Evolutionary conservation across 192 early-diverging fungal species (phyloP), one percentile per base, ranked within the genome.

Genomic region (Coemansia sp.): DNA sequence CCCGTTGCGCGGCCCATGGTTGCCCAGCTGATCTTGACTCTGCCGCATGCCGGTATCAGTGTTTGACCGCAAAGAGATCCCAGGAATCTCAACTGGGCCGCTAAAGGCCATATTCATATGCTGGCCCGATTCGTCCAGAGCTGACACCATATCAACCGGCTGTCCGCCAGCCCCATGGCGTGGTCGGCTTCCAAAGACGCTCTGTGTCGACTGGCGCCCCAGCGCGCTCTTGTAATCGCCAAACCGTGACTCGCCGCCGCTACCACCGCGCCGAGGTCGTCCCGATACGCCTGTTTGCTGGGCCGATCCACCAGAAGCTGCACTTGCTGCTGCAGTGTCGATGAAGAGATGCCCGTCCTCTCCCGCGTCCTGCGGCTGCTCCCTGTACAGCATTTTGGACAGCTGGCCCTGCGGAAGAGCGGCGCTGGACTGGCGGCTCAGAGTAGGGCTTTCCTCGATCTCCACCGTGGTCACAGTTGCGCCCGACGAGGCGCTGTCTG

Each of bases 201-300:
- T 47, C 41, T 49, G 38, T 10, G 37, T 44, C n/a, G 56, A 35
- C 7, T 43, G 51, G 17, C 56, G 55, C 23, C 39, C 44, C 41
- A 59, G 21, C 9, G 64, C 47, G 11, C 56, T 51, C 47, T 61
- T 64, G 42, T 51, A 57, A 27, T 73, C 61, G 22, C 57, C 45
- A 13, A 60, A 22, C 13, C 61, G 60, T n/a, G 53, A 53, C 36
- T 72, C 68, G 2, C 53, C 50, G 11, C 56, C 54, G 30, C 67
- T 73, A 26, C 57, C 45, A 3, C 69, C 56, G 5, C 62, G 52
- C 36, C 54, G 60, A 6, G 43, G 25, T 13, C 57, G 56, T 6
- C 68, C 61, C 7, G 12, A 6, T 4, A 22, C 33, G 23, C 52
- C 37, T 7, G 45, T 30, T 16, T 19, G 32, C 3, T 45, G 44